Percentiles rank a stretch among this genome's conserved stretches.
Evolutionary conservation across 768 basidiomycete species (phyloP).

Genomic region (Termitomyces sp.): DNA sequence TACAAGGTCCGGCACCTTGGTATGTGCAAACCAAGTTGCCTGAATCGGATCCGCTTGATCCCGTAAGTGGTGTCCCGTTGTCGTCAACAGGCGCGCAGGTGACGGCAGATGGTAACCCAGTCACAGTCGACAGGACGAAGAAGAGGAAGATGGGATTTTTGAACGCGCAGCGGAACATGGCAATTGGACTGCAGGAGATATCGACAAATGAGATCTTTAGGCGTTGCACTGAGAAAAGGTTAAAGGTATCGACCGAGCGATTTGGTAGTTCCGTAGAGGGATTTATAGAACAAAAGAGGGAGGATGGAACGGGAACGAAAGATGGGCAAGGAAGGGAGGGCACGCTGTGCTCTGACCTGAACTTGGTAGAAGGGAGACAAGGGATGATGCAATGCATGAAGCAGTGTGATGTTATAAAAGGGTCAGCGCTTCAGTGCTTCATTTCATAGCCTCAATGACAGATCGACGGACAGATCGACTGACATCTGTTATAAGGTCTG

Average conservation of each 20-base stretch:
- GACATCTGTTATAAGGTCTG: too few species aligned
- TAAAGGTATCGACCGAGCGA: background rate
- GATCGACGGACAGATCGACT: too few species aligned
- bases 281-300: background rate
- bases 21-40: constrained; percentile 10
- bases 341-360: constrained; percentile 6
- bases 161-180: background rate
- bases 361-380: background rate
- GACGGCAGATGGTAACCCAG: constrained; percentile 5
- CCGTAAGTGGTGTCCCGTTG: constrained; percentile 3
- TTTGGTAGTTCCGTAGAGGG: constrained; percentile 6
- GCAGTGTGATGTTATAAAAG: too few species aligned
- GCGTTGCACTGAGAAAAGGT: background rate
- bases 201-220: background rate
- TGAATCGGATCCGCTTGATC: background rate
- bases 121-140: background rate
- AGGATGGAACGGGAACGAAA: background rate
- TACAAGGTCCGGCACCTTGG: constrained; percentile 2
- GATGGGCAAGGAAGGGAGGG: background rate
- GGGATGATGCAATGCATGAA: background rate
- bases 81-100: constrained; percentile 6
- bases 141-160: background rate
- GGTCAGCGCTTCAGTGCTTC: too few species aligned
- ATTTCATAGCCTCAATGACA: too few species aligned
- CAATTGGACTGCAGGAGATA: background rate